phyloP scores from a whole-genome alignment of 2,329 filamentous ascomycete genomes.

The Cadophora gregata region DNA sequence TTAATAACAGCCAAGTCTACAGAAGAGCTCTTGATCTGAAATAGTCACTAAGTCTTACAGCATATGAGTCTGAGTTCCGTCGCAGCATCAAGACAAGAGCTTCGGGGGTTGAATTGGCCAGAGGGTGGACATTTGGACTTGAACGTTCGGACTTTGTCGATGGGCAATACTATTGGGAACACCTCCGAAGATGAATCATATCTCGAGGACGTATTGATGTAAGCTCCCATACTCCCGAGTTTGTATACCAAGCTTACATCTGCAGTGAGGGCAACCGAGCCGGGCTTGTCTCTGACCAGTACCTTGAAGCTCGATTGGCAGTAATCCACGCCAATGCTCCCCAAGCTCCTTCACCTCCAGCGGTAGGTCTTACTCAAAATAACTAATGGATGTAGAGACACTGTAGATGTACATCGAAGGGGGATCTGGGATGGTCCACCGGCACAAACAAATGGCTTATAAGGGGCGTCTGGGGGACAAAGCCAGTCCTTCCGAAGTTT shows the following conservation, averaged over 20 bases:
- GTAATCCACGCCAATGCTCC: not conserved
- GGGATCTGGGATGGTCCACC: not conserved
- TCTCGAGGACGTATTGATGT: constrained; percentile 12
- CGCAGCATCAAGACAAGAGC: not conserved
- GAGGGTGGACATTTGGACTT: not conserved
- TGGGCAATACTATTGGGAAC: constrained; percentile 7
- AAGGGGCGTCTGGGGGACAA: not conserved
- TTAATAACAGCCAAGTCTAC: not conserved
- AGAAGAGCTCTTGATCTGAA: not conserved
- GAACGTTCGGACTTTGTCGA: not conserved
- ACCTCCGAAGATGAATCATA: not conserved
- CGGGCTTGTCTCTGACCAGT: not conserved
- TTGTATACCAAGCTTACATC: not conserved
- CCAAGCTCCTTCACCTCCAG: not conserved
- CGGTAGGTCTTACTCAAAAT: not conserved
- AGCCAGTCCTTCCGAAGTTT: not conserved
- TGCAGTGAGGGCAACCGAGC: constrained; percentile 5
- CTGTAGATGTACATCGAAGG: not conserved
- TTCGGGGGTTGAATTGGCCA: constrained; percentile 1
- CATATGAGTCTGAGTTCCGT: not conserved
- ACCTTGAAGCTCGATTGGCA: constrained; percentile 1
- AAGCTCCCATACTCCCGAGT: not conserved
- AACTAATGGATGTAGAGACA: not conserved
- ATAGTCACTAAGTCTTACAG: not conserved
- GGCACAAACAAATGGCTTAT: not conserved